phyloP scores from a whole-genome alignment of 2,329 filamentous ascomycete genomes.

The Colletotrichum paranaense region DNA sequence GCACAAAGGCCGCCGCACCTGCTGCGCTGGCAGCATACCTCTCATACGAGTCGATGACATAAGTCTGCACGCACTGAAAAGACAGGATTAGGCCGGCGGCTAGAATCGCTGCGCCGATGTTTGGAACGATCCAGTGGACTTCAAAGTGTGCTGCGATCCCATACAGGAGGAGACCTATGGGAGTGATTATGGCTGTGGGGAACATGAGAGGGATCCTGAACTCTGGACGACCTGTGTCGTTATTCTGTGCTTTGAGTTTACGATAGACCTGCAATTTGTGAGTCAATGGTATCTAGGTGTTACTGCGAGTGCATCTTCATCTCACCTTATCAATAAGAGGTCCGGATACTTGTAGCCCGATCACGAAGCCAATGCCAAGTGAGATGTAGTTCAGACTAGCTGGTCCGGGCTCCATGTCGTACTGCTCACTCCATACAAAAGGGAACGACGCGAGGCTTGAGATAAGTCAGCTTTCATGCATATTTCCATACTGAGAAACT shows the following conservation, averaged over 20 bases:
- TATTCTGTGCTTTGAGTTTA: constrained; percentile 40
- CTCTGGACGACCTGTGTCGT: constrained; percentile 45
- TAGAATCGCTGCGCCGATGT: constrained; percentile 62
- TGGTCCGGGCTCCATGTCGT: constrained; percentile 57
- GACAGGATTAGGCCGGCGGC: constrained; percentile 64
- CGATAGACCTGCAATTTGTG: constrained; percentile 40
- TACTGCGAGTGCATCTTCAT: neutral
- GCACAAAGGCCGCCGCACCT: constrained; percentile 58
- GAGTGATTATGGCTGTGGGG: constrained; percentile 53
- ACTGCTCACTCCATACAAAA: constrained; percentile 57
- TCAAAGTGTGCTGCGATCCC: constrained; percentile 55
- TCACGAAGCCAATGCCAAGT: constrained; percentile 62
- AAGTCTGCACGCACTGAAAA: constrained; percentile 69
- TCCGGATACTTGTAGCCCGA: constrained; percentile 65
- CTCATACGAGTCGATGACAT: constrained; percentile 51
- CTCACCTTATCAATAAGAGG: constrained; percentile 47
- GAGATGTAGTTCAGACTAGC: constrained; percentile 65
- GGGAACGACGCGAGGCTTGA: constrained; percentile 62
- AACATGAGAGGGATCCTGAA: constrained; percentile 49
- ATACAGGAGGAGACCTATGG: constrained; percentile 61
- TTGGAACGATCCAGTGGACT: constrained; percentile 64
- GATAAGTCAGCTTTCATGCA: neutral
- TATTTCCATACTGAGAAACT: too few species aligned
- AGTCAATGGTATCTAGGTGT: neutral
- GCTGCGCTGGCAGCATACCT: constrained; percentile 35